Conservation (phyloP, 192 early-diverging fungal genomes). For the Dissophora ornata region DNA sequence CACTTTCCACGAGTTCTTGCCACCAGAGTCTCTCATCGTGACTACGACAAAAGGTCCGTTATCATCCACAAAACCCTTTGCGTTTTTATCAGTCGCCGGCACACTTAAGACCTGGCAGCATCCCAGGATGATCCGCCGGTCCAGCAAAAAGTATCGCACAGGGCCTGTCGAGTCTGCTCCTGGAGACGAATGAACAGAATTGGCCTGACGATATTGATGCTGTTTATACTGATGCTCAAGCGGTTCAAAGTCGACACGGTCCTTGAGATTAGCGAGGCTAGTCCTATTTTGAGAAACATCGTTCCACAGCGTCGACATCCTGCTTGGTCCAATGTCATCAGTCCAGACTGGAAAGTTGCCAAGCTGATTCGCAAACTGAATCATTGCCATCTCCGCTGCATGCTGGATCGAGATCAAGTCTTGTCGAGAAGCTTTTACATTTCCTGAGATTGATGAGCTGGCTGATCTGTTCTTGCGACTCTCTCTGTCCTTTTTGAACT, state of each 20-base stretch:
- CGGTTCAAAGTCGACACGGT: conserved; percentile 3
- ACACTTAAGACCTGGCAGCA: conserved; percentile 68
- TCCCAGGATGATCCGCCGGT: conserved; percentile 73
- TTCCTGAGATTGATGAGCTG: conserved; percentile 36
- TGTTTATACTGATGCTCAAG: conserved; percentile 5
- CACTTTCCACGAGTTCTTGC: conserved; percentile 77
- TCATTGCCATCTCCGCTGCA: conserved; percentile 80
- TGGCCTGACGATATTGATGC: not conserved
- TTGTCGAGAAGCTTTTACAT: conserved; percentile 18
- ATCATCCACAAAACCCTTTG: conserved; percentile 13
- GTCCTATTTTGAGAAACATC: conserved; percentile 58
- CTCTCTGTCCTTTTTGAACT: conserved; percentile 50
- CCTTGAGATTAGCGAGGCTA: conserved; percentile 13
- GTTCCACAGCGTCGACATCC: conserved; percentile 73
- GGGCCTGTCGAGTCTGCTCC: conserved; percentile 40
- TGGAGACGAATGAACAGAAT: not conserved
- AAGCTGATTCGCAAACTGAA: conserved; percentile 74
- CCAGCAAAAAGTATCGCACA: conserved; percentile 76
- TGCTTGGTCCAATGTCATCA: conserved; percentile 68
- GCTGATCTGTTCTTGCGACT: conserved; percentile 40
- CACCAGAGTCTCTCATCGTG: conserved; percentile 75
- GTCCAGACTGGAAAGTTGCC: conserved; percentile 77
- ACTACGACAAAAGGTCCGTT: conserved; percentile 62
- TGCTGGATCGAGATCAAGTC: conserved; percentile 72
- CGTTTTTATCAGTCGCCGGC: not conserved